Base-by-base conservation (phyloP, 345 rosid species). In the Geranium brycei region DNA sequence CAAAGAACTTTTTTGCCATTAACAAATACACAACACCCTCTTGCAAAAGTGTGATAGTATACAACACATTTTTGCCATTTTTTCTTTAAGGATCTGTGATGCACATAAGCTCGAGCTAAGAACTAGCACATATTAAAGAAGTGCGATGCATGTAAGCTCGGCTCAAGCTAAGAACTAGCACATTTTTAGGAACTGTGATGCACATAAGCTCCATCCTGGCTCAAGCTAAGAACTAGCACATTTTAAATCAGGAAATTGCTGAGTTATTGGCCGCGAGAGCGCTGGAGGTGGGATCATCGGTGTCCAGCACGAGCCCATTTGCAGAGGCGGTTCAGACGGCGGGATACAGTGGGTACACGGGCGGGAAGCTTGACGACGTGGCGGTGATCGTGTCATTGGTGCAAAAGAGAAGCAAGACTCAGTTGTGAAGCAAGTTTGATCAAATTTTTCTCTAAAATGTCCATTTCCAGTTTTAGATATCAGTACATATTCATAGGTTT, bases 301-400 rank as follows among this genome's bases (percentile, higher is more conserved):
- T 55, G 15, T 63, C 69, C 10, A 81, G 63, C 18, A 83, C 78
- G 65, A 81, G 81, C 14, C 96, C 92, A 19, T 88, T 86, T 75
- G 77, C 84, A 41, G 91, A 88, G 70, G 83, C 80, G 55, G 90
- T 87, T 61, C 79, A 80, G 61, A 87, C 88, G 67, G 84, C 87
- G 62, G 90, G 96, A 16, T 86, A 81, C 64, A 72, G 68, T 40
- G 85, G 88, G 56, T 72, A 75, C 65, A 65, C 66, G 7, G 87
- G 90, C 40, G 92, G 96, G 56, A 86, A 77, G 81, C 85, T 71
- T 35, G 92, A 86, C 62, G 78, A 65, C 67, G 85, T 84, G n/a
- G 79, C 90, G 7, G 81, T 81, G 32, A 80, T 86, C 11, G 79
- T 88, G 31, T 86, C 96, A 10, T 58, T 77, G 62, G 83, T 84